phyloP scores from a whole-genome alignment of 495 filamentous ascomycete species.

The Parmelia sp. region DNA sequence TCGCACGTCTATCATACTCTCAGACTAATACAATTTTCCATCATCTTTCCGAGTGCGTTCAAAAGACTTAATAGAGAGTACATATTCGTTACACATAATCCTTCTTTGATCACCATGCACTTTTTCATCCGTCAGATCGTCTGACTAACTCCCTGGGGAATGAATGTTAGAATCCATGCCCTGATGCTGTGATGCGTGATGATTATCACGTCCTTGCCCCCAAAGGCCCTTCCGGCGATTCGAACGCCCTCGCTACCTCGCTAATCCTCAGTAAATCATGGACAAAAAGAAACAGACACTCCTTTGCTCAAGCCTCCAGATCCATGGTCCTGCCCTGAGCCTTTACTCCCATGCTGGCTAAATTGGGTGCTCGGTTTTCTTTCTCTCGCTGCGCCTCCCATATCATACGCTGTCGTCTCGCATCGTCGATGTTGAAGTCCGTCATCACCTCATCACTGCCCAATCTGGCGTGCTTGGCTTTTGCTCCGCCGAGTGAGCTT shows the following conservation, averaged over 20 bases:
- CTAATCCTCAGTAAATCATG: conserved; percentile 6
- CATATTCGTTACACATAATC: background rate
- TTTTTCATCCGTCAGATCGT: background rate
- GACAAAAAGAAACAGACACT: background rate
- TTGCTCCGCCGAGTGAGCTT: conserved; percentile 30
- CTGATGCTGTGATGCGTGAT: conserved; percentile 5
- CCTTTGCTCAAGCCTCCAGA: conserved; percentile 5
- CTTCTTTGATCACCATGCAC: background rate
- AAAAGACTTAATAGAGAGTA: background rate
- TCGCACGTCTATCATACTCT: background rate
- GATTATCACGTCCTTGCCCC: conserved; percentile 12
- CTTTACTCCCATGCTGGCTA: conserved; percentile 2
- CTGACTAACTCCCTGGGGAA: background rate
- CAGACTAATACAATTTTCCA: background rate
- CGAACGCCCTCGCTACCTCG: conserved; percentile 19
- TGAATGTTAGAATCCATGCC: background rate
- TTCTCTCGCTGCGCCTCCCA: conserved; percentile 43
- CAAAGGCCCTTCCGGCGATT: conserved; percentile 9
- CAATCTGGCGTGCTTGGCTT: conserved; percentile 29
- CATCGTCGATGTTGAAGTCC: conserved; percentile 45
- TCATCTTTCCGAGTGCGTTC: background rate
- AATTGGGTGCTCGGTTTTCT: conserved; percentile 24
- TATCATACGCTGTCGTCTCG: conserved; percentile 43
- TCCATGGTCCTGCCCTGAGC: background rate
- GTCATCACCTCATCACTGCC: conserved; percentile 21